Percentiles rank a stretch among this genome's conserved stretches.
Conservation (phyloP, 352 stramenopile species). For the Globisporangium paroecandrum region DNA sequence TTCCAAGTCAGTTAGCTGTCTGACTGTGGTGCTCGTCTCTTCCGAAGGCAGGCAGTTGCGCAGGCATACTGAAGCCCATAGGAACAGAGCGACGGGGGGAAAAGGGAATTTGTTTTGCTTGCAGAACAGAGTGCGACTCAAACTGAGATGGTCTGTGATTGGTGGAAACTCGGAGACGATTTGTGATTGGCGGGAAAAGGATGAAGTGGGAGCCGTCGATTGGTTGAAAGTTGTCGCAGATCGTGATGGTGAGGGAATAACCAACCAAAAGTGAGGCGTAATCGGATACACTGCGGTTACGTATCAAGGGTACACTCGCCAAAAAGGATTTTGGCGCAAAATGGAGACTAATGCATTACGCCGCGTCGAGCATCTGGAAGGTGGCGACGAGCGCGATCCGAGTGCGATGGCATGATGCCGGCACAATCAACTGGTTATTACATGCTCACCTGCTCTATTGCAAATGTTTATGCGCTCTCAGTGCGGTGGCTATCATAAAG, state of each 20-base stretch:
- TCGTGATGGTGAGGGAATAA: neutral
- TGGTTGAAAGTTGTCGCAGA: slow-evolving; percentile 6
- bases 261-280: neutral
- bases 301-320: neutral
- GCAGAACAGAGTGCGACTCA: neutral
- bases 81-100: slow-evolving; percentile 1
- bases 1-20: slow-evolving; percentile 10
- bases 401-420: neutral
- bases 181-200: neutral
- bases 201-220: neutral
- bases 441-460: neutral
- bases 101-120: neutral
- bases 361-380: neutral
- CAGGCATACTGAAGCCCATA: slow-evolving; percentile 4
- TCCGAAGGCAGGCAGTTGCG: neutral
- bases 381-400: too few relatives aligned
- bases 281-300: neutral
- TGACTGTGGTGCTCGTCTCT: slow-evolving; percentile 7
- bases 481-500: neutral
- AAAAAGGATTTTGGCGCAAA: neutral
- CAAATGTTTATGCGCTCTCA: neutral
- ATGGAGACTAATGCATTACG: neutral
- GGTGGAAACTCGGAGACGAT: neutral
- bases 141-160: neutral
- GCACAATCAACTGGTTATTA: neutral